These are phyloP conservation scores for Litsea cubeba DNA, from an alignment of 164 flowering plant genomes.

Conservation along the genomic window DNA sequence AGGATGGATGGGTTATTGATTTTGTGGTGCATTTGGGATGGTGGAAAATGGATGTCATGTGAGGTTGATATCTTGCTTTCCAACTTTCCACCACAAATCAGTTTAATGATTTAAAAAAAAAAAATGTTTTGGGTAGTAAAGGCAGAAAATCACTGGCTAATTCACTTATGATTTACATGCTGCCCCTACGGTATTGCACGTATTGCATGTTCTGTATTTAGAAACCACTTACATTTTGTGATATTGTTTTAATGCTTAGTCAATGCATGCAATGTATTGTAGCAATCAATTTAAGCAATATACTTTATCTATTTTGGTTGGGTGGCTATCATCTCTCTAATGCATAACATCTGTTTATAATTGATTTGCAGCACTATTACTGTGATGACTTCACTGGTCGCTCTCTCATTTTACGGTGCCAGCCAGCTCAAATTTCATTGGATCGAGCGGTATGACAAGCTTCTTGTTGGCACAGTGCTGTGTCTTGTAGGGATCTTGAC, in stretches of 20 bases:
- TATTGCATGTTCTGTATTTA: no score
- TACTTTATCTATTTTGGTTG: background rate
- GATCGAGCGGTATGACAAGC: slow-evolving; percentile 96
- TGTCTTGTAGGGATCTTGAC: slow-evolving; percentile 91
- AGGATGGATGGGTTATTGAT: no score
- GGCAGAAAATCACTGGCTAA: background rate
- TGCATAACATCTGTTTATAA: background rate
- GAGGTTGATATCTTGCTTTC: no score
- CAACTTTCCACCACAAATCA: no score
- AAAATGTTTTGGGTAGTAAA: no score
- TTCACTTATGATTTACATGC: background rate
- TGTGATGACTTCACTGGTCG: slow-evolving; percentile 96
- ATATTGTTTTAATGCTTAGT: background rate
- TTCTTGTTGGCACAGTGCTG: slow-evolving; percentile 87
- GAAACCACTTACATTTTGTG: background rate
- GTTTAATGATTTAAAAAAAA: no score
- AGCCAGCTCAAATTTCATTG: slow-evolving; percentile 97
- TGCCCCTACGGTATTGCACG: background rate
- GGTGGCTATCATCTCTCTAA: background rate
- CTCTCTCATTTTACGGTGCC: slow-evolving; percentile 95
- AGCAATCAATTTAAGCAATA: background rate
- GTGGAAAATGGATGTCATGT: no score
- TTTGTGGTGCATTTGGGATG: no score
- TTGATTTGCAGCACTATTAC: slow-evolving; percentile 68
- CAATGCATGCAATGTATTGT: background rate